Evolutionary conservation across 345 rosid species (phyloP).

Genomic region (Aquilaria malaccensis): DNA sequence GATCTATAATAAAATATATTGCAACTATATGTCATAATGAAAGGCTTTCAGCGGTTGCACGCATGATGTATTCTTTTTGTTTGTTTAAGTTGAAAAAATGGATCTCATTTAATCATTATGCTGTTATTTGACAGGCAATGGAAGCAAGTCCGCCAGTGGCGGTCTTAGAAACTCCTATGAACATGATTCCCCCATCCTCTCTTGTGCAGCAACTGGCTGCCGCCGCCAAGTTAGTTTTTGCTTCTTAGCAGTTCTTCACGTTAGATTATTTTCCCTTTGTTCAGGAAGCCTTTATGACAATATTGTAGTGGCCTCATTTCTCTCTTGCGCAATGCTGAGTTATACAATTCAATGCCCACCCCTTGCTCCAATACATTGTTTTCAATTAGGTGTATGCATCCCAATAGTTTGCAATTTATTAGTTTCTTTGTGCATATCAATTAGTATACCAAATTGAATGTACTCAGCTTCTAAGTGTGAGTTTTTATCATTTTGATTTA

Average conservation of each 20-base stretch:
- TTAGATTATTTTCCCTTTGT: too few species aligned
- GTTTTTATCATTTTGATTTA: constrained; percentile 12
- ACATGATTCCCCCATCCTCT: constrained; percentile 60
- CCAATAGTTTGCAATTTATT: neutral
- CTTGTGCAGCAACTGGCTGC: constrained; percentile 71
- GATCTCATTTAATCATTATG: neutral
- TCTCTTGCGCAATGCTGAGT: too few species aligned
- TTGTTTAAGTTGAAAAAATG: neutral
- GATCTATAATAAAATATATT: too few species aligned
- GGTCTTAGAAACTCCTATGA: constrained; percentile 34
- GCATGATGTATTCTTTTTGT: neutral
- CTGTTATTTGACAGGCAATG: constrained; percentile 33
- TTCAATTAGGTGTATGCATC: neutral
- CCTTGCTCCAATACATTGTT: too few species aligned
- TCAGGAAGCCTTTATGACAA: too few species aligned
- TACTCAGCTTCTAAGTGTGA: neutral
- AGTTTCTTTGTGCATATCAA: neutral
- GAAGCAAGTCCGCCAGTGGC: constrained; percentile 48
- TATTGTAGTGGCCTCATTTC: too few species aligned
- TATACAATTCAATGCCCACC: too few species aligned
- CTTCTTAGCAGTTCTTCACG: too few species aligned
- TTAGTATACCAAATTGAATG: neutral
- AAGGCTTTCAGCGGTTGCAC: too few species aligned
- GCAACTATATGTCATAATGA: too few species aligned
- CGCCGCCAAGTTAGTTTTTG: constrained; percentile 69